Conservation (phyloP, 73 alveolate species). For the Paraurostyla sp. region DNA sequence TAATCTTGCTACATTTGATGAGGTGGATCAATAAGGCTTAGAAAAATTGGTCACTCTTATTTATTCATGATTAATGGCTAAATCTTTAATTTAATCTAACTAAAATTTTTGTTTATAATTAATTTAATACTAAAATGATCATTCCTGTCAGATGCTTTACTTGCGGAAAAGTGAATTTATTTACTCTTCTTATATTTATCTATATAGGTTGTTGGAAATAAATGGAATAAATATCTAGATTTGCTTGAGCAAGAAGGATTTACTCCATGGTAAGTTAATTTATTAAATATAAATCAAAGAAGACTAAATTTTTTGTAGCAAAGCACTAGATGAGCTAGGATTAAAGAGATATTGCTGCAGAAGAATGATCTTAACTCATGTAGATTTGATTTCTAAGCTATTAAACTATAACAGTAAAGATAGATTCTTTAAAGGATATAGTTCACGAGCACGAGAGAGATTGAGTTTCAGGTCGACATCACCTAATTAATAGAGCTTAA, state of each 20-base stretch:
- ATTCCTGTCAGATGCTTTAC: conserved; percentile 99
- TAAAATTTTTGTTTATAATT: conserved; percentile 30
- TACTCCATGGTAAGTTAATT: conserved; percentile 54
- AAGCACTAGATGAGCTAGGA: conserved; percentile 92
- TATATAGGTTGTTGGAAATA: conserved; percentile 93
- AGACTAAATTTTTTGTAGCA: conserved; percentile 43
- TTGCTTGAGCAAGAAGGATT: conserved; percentile 77
- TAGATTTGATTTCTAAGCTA: conserved; percentile 96
- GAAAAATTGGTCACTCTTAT: not conserved
- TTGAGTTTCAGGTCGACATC: not conserved
- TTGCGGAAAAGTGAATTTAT: conserved; percentile 92
- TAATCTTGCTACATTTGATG: conserved; percentile 54
- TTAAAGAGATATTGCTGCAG: conserved; percentile 98
- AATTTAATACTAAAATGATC: conserved; percentile 88
- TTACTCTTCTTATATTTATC: not conserved
- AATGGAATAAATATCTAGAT: conserved; percentile 93
- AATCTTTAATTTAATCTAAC: not conserved
- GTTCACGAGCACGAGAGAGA: conserved; percentile 50
- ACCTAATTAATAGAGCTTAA: not conserved
- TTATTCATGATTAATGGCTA: conserved; percentile 50
- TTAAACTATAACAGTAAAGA: conserved; percentile 90
- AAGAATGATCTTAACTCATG: conserved; percentile 98
- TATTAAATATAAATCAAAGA: not conserved
- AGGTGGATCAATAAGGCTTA: conserved; percentile 50
- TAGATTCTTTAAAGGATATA: not conserved